Percentiles rank a stretch among this genome's conserved stretches.
These are phyloP conservation scores for Cucurbitaria berberidis DNA, from an alignment of 2,329 filamentous ascomycete species.

Conservation along the genomic window DNA sequence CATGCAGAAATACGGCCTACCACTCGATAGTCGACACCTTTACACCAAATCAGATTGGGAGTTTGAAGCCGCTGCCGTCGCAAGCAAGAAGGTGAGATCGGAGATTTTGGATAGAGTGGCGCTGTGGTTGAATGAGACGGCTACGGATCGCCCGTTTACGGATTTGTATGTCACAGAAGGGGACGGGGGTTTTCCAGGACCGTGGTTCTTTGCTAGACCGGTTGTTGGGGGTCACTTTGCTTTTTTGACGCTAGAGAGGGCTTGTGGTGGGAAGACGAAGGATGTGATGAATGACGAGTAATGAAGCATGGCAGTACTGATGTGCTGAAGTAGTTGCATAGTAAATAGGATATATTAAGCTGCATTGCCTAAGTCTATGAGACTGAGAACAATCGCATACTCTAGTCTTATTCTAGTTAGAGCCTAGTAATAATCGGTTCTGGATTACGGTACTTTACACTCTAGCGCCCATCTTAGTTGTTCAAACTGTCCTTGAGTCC, in stretches of 20 bases:
- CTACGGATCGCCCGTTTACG: slow-evolving; percentile 75
- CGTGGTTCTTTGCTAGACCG: slow-evolving; percentile 79
- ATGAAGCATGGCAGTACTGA: background rate
- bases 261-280: slow-evolving; percentile 66
- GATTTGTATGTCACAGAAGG: slow-evolving; percentile 85
- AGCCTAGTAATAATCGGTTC: background rate
- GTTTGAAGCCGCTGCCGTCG: slow-evolving; percentile 83
- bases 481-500: too few relatives aligned
- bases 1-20: slow-evolving; percentile 80
- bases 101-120: slow-evolving; percentile 78
- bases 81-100: slow-evolving; percentile 69
- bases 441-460: too few relatives aligned
- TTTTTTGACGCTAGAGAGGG: slow-evolving; percentile 79
- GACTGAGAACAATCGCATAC: background rate
- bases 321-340: background rate
- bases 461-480: too few relatives aligned
- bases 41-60: slow-evolving; percentile 94
- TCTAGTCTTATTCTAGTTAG: background rate
- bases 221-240: slow-evolving; percentile 88
- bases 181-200: slow-evolving; percentile 73
- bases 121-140: slow-evolving; percentile 83
- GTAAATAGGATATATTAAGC: background rate
- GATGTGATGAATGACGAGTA: slow-evolving; percentile 1
- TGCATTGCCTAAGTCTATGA: background rate
- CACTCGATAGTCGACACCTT: slow-evolving; percentile 79